These are phyloP conservation scores for Cladophialophora chaetospira DNA, from an alignment of 2,329 filamentous ascomycete genomes.

Conservation along the genomic window DNA sequence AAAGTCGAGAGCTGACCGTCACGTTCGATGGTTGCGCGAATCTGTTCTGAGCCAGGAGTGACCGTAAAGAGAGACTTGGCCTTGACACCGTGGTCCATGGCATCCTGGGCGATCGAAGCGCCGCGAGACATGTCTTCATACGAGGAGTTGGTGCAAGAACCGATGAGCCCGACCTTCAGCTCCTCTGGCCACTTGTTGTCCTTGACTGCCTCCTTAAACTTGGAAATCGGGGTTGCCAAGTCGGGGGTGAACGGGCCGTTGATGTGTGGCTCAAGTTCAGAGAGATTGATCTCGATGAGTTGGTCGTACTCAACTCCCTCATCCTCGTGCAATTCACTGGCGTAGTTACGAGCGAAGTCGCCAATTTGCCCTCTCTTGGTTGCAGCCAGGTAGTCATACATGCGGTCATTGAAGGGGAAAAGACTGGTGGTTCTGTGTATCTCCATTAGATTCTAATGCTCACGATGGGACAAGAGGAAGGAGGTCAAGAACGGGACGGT, in stretches of 20 bases:
- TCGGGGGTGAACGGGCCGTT: slow-evolving; percentile 99
- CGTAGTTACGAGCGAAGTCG: slow-evolving; percentile 83
- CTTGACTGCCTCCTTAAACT: slow-evolving; percentile 93
- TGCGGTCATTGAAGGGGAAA: slow-evolving; percentile 97
- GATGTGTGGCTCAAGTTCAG: slow-evolving; percentile 93
- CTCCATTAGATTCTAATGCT: too few relatives aligned
- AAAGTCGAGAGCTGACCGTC: slow-evolving; percentile 93
- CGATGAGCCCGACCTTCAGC: slow-evolving; percentile 94
- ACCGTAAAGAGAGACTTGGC: slow-evolving; percentile 91
- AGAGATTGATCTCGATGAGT: slow-evolving; percentile 93
- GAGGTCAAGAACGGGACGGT: slow-evolving; percentile 48
- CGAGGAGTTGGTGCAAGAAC: slow-evolving; percentile 94
- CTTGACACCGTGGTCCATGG: slow-evolving; percentile 89
- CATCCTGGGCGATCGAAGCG: slow-evolving; percentile 87
- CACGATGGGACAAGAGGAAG: too few relatives aligned
- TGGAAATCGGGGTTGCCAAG: slow-evolving; percentile 94
- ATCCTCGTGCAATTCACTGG: slow-evolving; percentile 82
- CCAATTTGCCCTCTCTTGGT: slow-evolving; percentile 91
- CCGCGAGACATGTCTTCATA: slow-evolving; percentile 92
- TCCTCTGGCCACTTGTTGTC: slow-evolving; percentile 95
- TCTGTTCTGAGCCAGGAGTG: slow-evolving; percentile 95
- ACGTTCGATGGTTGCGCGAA: slow-evolving; percentile 86
- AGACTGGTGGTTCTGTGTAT: slow-evolving; percentile 89
- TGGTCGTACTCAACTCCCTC: slow-evolving; percentile 93
- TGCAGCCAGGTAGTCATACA: slow-evolving; percentile 91